Conservation (phyloP, 1,284 basidiomycete species). For the Naganishia sp. region DNA sequence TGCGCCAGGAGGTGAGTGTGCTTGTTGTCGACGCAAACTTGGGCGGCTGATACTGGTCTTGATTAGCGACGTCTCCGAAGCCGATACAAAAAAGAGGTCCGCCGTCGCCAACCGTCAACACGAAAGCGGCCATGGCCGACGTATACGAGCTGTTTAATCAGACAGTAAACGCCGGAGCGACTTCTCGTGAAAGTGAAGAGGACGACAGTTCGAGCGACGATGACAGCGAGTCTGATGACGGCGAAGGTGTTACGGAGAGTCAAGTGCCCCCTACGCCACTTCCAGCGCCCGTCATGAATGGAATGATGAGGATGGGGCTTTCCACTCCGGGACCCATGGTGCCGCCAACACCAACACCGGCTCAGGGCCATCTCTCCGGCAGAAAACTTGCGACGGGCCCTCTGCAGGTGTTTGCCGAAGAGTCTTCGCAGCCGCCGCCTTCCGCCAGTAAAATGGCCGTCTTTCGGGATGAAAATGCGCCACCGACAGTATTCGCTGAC, state of each 20-base stretch:
- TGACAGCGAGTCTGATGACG: slow-evolving; percentile 37
- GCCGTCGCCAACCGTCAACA: slow-evolving; percentile 77
- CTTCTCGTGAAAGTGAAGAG: slow-evolving; percentile 48
- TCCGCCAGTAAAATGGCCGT: slow-evolving; percentile 36
- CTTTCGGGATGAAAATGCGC: slow-evolving; percentile 42
- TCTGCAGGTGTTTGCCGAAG: slow-evolving; percentile 38
- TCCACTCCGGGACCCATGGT: slow-evolving; percentile 37
- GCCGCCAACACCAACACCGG: slow-evolving; percentile 54
- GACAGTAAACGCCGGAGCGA: slow-evolving; percentile 59
- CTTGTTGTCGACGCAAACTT: background rate
- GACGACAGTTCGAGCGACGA: slow-evolving; percentile 52
- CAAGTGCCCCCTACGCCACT: slow-evolving; percentile 46
- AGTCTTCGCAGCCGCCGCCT: slow-evolving; percentile 34
- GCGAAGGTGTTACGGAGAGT: slow-evolving; percentile 37
- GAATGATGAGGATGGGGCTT: slow-evolving; percentile 30
- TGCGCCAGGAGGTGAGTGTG: slow-evolving; percentile 47
- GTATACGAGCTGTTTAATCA: slow-evolving; percentile 90
- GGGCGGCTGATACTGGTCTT: background rate
- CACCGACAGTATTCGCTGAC: slow-evolving; percentile 36
- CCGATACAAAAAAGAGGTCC: slow-evolving; percentile 40
- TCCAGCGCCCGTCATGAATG: slow-evolving; percentile 35
- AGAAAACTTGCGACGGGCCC: slow-evolving; percentile 28
- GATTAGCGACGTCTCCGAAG: slow-evolving; percentile 14
- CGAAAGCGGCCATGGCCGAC: slow-evolving; percentile 86
- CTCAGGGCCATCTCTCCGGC: slow-evolving; percentile 37